Percentiles rank a stretch among this genome's conserved stretches.
These are phyloP conservation scores for Pinus tabuliformis DNA, from an alignment of 75 land plant genomes.

Conservation along the genomic window DNA sequence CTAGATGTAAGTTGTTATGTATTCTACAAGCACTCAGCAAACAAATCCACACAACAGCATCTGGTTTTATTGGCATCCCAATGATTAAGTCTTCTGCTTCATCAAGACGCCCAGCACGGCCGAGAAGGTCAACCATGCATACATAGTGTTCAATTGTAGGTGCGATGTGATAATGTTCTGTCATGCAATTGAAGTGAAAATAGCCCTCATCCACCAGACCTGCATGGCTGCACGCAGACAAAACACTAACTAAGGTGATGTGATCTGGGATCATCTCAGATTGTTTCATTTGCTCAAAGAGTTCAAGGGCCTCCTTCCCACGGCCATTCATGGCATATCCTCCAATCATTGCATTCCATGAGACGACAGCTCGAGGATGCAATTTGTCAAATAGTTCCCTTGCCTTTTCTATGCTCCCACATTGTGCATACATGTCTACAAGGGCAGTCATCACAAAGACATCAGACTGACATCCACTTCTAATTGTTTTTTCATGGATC, in stretches of 20 bases:
- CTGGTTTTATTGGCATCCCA: constrained; percentile 35
- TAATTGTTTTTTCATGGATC: constrained; percentile 43
- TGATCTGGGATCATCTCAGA: constrained; percentile 41
- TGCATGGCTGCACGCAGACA: constrained; percentile 51
- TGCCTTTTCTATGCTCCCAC: constrained; percentile 31
- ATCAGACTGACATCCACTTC: constrained; percentile 6
- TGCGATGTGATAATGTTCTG: constrained; percentile 23
- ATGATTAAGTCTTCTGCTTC: constrained; percentile 39
- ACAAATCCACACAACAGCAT: constrained; percentile 39
- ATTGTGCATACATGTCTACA: constrained; percentile 22
- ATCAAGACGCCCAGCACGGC: constrained; percentile 34
- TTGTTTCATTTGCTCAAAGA: constrained; percentile 32
- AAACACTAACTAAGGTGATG: constrained; percentile 36
- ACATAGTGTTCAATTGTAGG: constrained; percentile 36
- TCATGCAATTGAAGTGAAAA: constrained; percentile 39
- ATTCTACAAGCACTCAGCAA: constrained; percentile 35
- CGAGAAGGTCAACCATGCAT: constrained; percentile 53
- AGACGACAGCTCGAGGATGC: constrained; percentile 13
- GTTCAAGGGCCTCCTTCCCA: constrained; percentile 26
- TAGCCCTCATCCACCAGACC: constrained; percentile 40
- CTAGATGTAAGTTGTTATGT: constrained; percentile 26
- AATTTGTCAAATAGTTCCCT: constrained; percentile 31
- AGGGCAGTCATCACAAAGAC: constrained; percentile 35
- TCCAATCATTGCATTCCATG: constrained; percentile 62
- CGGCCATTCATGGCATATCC: constrained; percentile 50